Percentiles rank a stretch among this genome's conserved stretches.
Conservation (phyloP, 2,329 filamentous ascomycete species). For the Paecilomyces formosus region DNA sequence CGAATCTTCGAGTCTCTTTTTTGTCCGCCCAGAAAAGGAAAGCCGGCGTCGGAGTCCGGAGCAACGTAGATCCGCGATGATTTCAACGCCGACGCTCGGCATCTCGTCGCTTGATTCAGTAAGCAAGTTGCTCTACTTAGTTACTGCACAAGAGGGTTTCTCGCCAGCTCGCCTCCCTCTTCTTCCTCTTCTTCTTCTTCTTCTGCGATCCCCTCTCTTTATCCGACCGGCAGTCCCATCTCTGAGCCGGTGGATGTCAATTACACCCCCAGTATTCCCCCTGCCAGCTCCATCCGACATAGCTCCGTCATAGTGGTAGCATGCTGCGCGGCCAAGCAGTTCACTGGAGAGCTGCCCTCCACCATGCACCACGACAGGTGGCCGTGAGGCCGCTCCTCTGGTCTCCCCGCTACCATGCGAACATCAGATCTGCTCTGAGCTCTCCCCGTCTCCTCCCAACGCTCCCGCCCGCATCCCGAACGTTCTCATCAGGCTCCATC, state of each 20-base stretch:
- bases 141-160: constrained; percentile 3
- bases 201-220: not conserved
- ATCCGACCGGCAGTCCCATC: not conserved
- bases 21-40: constrained; percentile 19
- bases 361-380: constrained; percentile 39
- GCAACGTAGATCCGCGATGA: constrained; percentile 20
- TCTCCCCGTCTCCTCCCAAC: constrained; percentile 16
- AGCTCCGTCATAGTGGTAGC: constrained; percentile 30
- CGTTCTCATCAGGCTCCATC: constrained; percentile 39
- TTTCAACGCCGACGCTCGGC: constrained; percentile 5
- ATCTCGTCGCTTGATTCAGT: constrained; percentile 19
- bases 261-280: constrained; percentile 2
- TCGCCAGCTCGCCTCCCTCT: constrained; percentile 5
- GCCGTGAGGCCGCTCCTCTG: constrained; percentile 24
- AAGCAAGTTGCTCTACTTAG: too few relatives aligned
- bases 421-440: constrained; percentile 18
- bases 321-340: constrained; percentile 60
- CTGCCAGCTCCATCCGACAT: constrained; percentile 7
- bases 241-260: constrained; percentile 6
- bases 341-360: constrained; percentile 57
- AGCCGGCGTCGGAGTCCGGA: constrained; percentile 10
- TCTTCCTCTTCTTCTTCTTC: not conserved
- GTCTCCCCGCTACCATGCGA: constrained; percentile 23
- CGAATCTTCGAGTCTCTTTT: constrained; percentile 22
- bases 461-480: constrained; percentile 24